These are phyloP conservation scores for Tagetes patula DNA, from an alignment of 129 eudicot genomes.

Conservation along the genomic window DNA sequence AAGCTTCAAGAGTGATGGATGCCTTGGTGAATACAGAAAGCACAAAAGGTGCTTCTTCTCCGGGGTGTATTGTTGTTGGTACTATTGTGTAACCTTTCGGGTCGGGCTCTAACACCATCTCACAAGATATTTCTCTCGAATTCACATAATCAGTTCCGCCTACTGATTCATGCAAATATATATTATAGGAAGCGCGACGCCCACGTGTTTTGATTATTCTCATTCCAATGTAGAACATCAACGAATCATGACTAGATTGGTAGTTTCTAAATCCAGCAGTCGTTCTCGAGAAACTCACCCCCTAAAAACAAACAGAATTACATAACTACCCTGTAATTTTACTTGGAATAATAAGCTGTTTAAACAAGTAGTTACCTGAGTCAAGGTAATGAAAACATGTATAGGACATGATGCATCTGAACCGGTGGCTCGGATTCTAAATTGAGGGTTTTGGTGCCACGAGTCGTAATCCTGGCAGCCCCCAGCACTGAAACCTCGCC, in stretches of 20 bases:
- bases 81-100: conserved; percentile 96
- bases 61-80: conserved; percentile 97
- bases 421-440: conserved; percentile 78
- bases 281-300: conserved; percentile 97
- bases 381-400: conserved; percentile 94
- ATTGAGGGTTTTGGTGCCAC: conserved; percentile 99
- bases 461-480: conserved; percentile 99
- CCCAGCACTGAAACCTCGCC: conserved; percentile 98
- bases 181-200: conserved; percentile 92
- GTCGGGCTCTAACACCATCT: conserved; percentile 98
- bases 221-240: conserved; percentile 99
- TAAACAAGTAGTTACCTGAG: conserved; percentile 59
- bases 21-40: conserved; percentile 98
- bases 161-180: conserved; percentile 91
- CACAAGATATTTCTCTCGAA: conserved; percentile 98
- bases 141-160: conserved; percentile 99
- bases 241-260: conserved; percentile 92
- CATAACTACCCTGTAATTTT: background rate
- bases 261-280: conserved; percentile 93
- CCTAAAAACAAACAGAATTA: conserved; percentile 39
- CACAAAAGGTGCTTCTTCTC: conserved; percentile 99
- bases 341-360: background rate
- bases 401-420: conserved; percentile 95
- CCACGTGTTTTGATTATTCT: conserved; percentile 99
- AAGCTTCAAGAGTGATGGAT: conserved; percentile 74